Base-by-base conservation (phyloP, 208 protist genomes). In the Trypanosomatidae sp. region DNA sequence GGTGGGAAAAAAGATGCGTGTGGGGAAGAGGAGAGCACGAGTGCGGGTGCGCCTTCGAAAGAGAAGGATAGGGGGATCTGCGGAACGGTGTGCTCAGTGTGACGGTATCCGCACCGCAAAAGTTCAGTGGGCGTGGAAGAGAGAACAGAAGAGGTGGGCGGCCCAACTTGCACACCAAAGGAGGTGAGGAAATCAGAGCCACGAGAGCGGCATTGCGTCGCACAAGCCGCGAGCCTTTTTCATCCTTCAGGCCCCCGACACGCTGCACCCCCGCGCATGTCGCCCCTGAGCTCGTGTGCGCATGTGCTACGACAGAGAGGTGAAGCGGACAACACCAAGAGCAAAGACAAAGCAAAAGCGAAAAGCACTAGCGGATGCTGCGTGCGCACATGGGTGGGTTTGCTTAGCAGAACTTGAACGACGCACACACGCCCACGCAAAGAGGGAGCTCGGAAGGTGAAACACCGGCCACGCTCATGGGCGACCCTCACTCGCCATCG, bases 401-500 rank as follows among this genome's bases (percentile, higher is more conserved):
- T 25, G 7, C n/a, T 47, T 8, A 41, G 39, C 9, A 44, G 22
- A 25, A 17, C 1, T n/a, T 2, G 22, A 5, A 47, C 39, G 36
- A 46, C 9, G 3, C 39, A 44, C 9, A 0, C 22, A 46, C 39
- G 15, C 22, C 6, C 15, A 22, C 19, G 25, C 1, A n/a, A 7
- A 25, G 19, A 13, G 7, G 2, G 30, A 22, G 39, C 7, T 41
- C 28, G 3, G 33, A 47, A 46, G 1, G 25, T 12, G 28, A 33
- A 36, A 25, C 64, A 17, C 12, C 33, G 30, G 17, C 2, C 66
- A 60, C 68, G 47, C 55, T 1, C 39, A 28, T 39, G 30, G 1
- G 33, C 33, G 41, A 15, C 22, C 1, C 46, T 56, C 49, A 72
- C 12, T 72, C 75, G 9, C 88, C 86, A 70, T 95, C 91, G 67